phyloP scores from a whole-genome alignment of 2,329 filamentous ascomycete genomes.

The Hirsutella thompsonii region DNA sequence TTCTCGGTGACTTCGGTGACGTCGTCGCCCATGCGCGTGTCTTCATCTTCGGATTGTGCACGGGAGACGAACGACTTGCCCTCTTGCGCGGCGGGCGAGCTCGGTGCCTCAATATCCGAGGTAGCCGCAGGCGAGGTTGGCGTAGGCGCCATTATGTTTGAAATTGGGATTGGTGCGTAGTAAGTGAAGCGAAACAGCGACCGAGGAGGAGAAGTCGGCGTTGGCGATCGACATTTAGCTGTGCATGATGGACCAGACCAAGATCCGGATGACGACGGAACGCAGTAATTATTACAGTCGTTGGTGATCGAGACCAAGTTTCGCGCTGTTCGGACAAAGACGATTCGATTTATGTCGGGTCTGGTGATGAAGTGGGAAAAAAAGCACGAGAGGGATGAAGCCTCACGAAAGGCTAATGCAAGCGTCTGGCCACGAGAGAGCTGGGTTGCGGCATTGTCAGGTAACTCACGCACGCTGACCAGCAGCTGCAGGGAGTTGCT shows the following conservation, averaged over 20 bases:
- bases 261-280: background rate
- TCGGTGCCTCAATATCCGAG: conserved; percentile 32
- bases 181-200: background rate
- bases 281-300: background rate
- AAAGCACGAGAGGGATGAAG: background rate
- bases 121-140: conserved; percentile 26
- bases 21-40: conserved; percentile 26
- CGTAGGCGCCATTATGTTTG: conserved; percentile 24
- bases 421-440: background rate
- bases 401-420: background rate
- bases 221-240: background rate
- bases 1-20: conserved; percentile 31
- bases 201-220: background rate
- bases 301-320: background rate
- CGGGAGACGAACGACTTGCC: conserved; percentile 33
- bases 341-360: background rate
- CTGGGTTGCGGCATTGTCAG: background rate
- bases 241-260: background rate
- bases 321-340: background rate
- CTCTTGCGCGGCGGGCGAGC: conserved; percentile 29
- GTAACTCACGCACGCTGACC: background rate
- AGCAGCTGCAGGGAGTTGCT: conserved; percentile 2
- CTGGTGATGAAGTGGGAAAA: background rate
- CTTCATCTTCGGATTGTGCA: conserved; percentile 33
- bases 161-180: background rate